Conservation (phyloP, 1,284 basidiomycete genomes). For the Stereum hirsutum region DNA sequence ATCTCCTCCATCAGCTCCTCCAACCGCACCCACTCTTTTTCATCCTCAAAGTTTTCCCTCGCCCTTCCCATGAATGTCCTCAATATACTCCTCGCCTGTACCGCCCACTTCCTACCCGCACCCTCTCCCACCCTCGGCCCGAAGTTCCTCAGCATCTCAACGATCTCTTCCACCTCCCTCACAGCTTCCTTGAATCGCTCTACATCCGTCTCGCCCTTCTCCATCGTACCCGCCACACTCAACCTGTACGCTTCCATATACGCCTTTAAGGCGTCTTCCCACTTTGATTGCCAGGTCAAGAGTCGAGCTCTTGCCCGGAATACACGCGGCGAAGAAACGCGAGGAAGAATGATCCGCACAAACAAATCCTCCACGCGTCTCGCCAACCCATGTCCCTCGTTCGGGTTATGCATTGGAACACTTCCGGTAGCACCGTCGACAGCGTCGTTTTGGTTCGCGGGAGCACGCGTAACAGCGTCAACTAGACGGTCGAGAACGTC, state of each 20-base stretch:
- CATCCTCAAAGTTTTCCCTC: slow-evolving; percentile 80
- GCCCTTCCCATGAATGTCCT: slow-evolving; percentile 82
- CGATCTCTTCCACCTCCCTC: slow-evolving; percentile 73
- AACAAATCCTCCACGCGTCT: slow-evolving; percentile 65
- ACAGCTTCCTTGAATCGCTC: slow-evolving; percentile 65
- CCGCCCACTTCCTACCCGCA: slow-evolving; percentile 61
- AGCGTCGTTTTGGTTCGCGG: slow-evolving; percentile 29
- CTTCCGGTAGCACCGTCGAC: slow-evolving; percentile 17
- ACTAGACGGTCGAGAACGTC: slow-evolving; percentile 85
- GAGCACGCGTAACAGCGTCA: slow-evolving; percentile 68
- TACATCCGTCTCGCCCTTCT: slow-evolving; percentile 56
- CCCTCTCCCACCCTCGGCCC: slow-evolving; percentile 72
- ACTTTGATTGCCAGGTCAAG: slow-evolving; percentile 59
- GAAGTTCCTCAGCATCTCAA: slow-evolving; percentile 77
- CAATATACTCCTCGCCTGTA: slow-evolving; percentile 83
- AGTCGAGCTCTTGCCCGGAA: slow-evolving; percentile 80
- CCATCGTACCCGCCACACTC: slow-evolving; percentile 58
- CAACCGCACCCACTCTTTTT: slow-evolving; percentile 75
- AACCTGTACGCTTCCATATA: slow-evolving; percentile 79
- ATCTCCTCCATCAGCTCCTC: slow-evolving; percentile 52
- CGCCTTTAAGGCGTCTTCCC: slow-evolving; percentile 74
- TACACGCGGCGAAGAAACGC: slow-evolving; percentile 67
- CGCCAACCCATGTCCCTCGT: slow-evolving; percentile 59
- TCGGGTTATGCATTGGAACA: slow-evolving; percentile 30
- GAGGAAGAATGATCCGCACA: slow-evolving; percentile 69